Evolutionary conservation across 2,329 filamentous ascomycete species (phyloP), one percentile per base, ranked within the genome.

Genomic region (Clonostachys byssicola): DNA sequence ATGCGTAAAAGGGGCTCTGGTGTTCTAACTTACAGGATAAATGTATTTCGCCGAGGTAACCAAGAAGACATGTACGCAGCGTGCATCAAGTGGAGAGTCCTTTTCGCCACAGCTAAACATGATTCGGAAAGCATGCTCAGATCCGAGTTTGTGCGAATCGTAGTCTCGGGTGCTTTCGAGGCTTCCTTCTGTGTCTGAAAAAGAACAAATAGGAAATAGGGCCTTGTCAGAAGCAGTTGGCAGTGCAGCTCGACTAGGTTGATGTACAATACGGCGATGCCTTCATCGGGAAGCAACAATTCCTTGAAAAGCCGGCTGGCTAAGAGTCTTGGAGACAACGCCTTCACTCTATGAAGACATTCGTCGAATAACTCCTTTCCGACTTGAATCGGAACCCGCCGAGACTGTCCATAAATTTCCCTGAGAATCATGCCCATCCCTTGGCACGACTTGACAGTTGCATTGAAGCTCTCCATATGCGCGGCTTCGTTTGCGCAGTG

Each of bases 11-110:
- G 23, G 23, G 10, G 23, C 23, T 30, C 23, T 10, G 23, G 10
- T 8, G 23, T 42, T 6, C 35, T 12, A 16, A 62, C 77, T 65
- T 60, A 82, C 79, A 81, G 70, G 45, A 80, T 65, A 49, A 82
- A 80, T 0, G 78, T 75, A 39, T 39, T n/a, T 3, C 36, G 36
- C 14, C 14, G 36, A n/a, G 36, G 36, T n/a, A 39, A 12, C 36
- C 36, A 39, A 8, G 7, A n/a, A 18, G 36, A 39, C 14, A n/a
- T n/a, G 12, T 39, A 39, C 14, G 36, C 36, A 10, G 17, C 14
- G 36, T 39, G 36, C 17, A 39, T 18, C 36, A 39, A n/a, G 36
- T 18, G 14, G 2, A 39, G 14, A n/a, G 17, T 18, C 7, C 36
- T 39, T 18, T n/a, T 39, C 36, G 36, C 14, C 36, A 18, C 17